A percentile compares a stretch with the other conserved stretches of the same genome.
These are phyloP conservation scores for Carex cristatella DNA, from an alignment of 176 grass and related monocot genomes.

Conservation along the genomic window DNA sequence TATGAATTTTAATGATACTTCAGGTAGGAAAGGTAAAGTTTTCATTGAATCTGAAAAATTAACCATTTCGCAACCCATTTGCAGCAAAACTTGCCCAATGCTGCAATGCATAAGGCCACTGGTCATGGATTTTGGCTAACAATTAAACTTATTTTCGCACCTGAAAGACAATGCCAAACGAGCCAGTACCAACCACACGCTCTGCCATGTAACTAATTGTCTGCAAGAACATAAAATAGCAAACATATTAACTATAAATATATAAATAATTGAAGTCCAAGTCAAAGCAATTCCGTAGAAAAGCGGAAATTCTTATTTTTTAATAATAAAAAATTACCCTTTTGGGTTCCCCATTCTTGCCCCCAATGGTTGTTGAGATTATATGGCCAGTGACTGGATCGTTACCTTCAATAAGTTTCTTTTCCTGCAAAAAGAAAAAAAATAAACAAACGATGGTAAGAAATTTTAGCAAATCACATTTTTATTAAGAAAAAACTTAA, in stretches of 20 bases:
- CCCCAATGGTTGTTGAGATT: conserved; percentile 97
- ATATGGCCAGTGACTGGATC: conserved; percentile 82
- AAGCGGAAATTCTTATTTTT: not conserved
- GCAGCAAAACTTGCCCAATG: not conserved
- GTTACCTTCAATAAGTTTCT: conserved; percentile 37
- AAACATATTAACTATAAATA: not conserved
- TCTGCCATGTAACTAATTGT: conserved; percentile 82
- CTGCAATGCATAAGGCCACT: not conserved
- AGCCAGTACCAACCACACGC: conserved; percentile 64
- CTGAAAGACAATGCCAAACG: conserved; percentile 82
- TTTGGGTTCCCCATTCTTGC: conserved; percentile 98
- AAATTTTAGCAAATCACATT: not conserved
- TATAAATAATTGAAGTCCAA: not conserved
- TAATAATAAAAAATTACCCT: conserved; percentile 40
- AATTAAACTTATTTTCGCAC: conserved; percentile 25
- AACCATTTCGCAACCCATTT: not conserved
- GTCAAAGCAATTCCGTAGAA: not conserved
- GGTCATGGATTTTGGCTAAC: not conserved
- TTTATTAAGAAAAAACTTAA: not conserved
- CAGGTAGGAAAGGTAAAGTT: not conserved
- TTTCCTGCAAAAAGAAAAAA: conserved; percentile 7
- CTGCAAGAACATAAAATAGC: conserved; percentile 22
- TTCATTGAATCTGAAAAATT: not conserved
- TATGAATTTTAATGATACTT: not conserved
- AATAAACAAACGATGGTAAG: not conserved